Percentiles rank a stretch among this genome's conserved stretches.
Evolutionary conservation across 2,329 filamentous ascomycete species (phyloP).

Genomic region (Xylariales sp.): DNA sequence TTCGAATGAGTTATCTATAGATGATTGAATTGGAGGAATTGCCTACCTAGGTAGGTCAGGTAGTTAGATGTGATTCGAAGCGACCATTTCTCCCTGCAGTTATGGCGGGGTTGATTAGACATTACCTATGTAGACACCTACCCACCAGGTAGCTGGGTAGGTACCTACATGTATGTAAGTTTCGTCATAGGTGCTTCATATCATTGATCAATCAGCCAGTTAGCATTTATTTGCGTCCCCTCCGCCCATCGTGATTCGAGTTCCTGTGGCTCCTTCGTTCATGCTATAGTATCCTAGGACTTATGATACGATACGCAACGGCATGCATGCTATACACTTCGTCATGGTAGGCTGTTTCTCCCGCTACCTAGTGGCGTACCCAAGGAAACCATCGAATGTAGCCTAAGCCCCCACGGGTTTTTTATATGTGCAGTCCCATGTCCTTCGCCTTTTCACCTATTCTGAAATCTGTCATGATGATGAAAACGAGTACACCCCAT

Average conservation of each 20-base stretch:
- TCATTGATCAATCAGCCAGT: not conserved
- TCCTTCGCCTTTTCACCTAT: not conserved
- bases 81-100: too few relatives aligned
- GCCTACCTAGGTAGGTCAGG: not conserved
- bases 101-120: too few relatives aligned
- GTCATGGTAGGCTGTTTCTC: too few relatives aligned
- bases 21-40: too few relatives aligned
- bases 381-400: not conserved
- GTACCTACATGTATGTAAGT: not conserved
- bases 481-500: not conserved
- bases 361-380: not conserved
- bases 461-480: not conserved
- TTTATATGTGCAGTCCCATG: constrained; percentile 2
- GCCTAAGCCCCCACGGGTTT: not conserved
- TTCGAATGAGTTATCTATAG: too few relatives aligned
- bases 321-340: too few relatives aligned
- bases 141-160: too few relatives aligned
- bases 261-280: too few relatives aligned
- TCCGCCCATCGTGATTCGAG: not conserved
- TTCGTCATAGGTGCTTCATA: constrained; percentile 26
- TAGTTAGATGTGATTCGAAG: too few relatives aligned
- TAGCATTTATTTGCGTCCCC: not conserved
- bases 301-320: too few relatives aligned
- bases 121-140: too few relatives aligned
- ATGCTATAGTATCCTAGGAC: too few relatives aligned